Percentiles rank a stretch among this genome's conserved stretches.
These are phyloP conservation scores for Saccharomyces paradoxus DNA, from an alignment of 805 yeast species.

Conservation along the genomic window DNA sequence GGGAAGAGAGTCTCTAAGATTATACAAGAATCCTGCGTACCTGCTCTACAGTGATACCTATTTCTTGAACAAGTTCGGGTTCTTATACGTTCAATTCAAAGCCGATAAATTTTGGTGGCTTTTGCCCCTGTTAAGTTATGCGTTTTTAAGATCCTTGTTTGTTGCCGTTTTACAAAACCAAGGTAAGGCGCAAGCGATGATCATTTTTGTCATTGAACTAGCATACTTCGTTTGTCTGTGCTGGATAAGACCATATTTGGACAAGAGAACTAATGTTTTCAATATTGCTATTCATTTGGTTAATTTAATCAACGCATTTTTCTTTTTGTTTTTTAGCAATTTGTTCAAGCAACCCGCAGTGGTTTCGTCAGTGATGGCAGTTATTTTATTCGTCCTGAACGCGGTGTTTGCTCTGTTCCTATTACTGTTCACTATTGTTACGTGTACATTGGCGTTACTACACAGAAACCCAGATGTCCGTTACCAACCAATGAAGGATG, in stretches of 20 bases:
- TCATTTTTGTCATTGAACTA: slow-evolving; percentile 69
- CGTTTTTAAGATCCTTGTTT: slow-evolving; percentile 66
- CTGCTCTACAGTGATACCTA: slow-evolving; percentile 76
- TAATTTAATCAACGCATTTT: slow-evolving; percentile 71
- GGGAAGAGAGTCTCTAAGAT: slow-evolving; percentile 61
- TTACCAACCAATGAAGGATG: slow-evolving; percentile 94
- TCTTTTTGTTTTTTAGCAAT: slow-evolving; percentile 83
- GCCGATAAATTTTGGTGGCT: slow-evolving; percentile 86
- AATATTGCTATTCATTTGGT: slow-evolving; percentile 79
- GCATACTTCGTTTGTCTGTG: slow-evolving; percentile 57
- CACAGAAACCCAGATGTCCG: slow-evolving; percentile 91
- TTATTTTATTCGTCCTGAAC: slow-evolving; percentile 80
- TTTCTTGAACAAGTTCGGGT: slow-evolving; percentile 81
- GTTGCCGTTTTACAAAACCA: slow-evolving; percentile 77
- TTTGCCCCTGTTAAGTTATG: slow-evolving; percentile 52
- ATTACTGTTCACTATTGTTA: slow-evolving; percentile 75
- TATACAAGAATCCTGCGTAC: slow-evolving; percentile 88
- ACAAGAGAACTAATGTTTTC: slow-evolving; percentile 87
- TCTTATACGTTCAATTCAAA: slow-evolving; percentile 81
- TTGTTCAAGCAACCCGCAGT: slow-evolving; percentile 75
- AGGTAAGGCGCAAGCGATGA: slow-evolving; percentile 76
- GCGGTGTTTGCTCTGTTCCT: slow-evolving; percentile 81
- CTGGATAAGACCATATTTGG: slow-evolving; percentile 82
- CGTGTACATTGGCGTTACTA: slow-evolving; percentile 75
- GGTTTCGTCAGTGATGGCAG: slow-evolving; percentile 88